Evolutionary conservation across 176 grass and related monocot species (phyloP).

Genomic region (Eremochloa ophiuroides): DNA sequence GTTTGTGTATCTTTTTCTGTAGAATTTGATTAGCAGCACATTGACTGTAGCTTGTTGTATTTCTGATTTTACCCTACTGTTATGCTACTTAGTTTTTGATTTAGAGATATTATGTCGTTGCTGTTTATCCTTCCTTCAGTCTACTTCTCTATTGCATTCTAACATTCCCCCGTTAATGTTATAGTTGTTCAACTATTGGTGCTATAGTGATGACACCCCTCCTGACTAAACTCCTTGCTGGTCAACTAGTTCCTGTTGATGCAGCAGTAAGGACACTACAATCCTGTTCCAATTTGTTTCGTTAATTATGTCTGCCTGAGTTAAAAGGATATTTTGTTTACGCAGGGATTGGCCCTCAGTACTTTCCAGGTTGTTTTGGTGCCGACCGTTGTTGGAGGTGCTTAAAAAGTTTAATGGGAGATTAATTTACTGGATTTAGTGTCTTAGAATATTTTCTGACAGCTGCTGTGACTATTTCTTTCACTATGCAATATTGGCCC

Average conservation of each 20-base stretch:
- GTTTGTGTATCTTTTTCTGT: background rate
- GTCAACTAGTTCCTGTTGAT: slow-evolving; percentile 96
- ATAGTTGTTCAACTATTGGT: slow-evolving; percentile 92
- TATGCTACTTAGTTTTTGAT: background rate
- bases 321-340: slow-evolving; percentile 10
- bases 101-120: background rate
- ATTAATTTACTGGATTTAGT: background rate
- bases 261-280: slow-evolving; percentile 66
- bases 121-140: slow-evolving; percentile 10
- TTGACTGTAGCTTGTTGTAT: background rate
- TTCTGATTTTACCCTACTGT: background rate
- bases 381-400: slow-evolving; percentile 91
- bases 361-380: slow-evolving; percentile 97
- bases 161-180: slow-evolving; percentile 25
- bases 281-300: background rate
- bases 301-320: background rate
- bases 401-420: slow-evolving; percentile 10
- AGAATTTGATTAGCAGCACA: slow-evolving; percentile 2
- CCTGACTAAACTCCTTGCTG: slow-evolving; percentile 85
- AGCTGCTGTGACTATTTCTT: slow-evolving; percentile 18
- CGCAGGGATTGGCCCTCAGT: slow-evolving; percentile 90
- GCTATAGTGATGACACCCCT: slow-evolving; percentile 98
- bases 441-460: slow-evolving; percentile 7
- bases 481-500: slow-evolving; percentile 65
- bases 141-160: slow-evolving; percentile 6